phyloP scores from a whole-genome alignment of 1,284 basidiomycete species.

The Tilletia setariae region DNA sequence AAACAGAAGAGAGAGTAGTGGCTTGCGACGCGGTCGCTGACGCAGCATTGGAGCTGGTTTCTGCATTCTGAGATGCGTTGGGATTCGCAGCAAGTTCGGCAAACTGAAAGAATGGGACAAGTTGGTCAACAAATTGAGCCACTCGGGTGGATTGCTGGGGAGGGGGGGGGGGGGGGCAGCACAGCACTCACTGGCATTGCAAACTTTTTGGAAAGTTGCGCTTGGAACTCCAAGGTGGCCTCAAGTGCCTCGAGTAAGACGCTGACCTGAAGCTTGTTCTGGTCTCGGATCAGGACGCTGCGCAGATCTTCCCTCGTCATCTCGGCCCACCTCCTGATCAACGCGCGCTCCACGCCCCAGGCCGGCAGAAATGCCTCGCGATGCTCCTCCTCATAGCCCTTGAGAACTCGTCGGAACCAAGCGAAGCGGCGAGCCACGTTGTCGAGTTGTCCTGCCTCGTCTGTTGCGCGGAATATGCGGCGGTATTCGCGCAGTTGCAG shows the following conservation, averaged over 20 bases:
- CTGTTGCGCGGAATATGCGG: conserved; percentile 71
- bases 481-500: conserved; percentile 93
- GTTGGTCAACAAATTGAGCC: too few relatives aligned
- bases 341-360: conserved; percentile 42
- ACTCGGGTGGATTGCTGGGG: too few relatives aligned
- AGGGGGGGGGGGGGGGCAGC: too few relatives aligned
- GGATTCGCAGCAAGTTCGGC: conserved; percentile 12
- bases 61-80: conserved; percentile 45
- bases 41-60: neutral
- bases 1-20: conserved; percentile 65
- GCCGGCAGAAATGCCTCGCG: conserved; percentile 37
- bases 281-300: conserved; percentile 46
- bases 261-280: conserved; percentile 42
- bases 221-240: conserved; percentile 50
- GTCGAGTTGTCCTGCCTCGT: conserved; percentile 84
- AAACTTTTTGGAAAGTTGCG: conserved; percentile 36
- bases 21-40: neutral
- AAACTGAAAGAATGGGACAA: conserved; percentile 10
- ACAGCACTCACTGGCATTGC: conserved; percentile 20
- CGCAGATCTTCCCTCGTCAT: conserved; percentile 50
- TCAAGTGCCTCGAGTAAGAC: conserved; percentile 45
- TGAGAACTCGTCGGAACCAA: conserved; percentile 90
- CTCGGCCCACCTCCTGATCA: conserved; percentile 43
- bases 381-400: conserved; percentile 81
- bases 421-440: conserved; percentile 89